Evolutionary conservation across 371 early-diverging fungal genomes (phyloP).

Genomic region (Chytridium lagenaria): DNA sequence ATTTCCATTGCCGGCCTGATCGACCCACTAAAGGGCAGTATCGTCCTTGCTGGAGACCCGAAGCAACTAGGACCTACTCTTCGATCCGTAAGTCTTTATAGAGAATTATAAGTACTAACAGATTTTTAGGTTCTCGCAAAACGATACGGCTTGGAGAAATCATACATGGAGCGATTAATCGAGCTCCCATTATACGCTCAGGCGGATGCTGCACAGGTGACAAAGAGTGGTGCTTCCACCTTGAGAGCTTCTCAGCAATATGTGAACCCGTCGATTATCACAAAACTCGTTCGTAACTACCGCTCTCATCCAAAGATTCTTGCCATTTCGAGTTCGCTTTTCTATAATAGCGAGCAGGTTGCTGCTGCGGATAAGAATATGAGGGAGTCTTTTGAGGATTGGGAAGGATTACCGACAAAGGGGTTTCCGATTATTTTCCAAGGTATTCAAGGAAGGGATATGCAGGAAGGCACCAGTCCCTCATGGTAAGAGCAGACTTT

Average conservation of each 20-base stretch:
- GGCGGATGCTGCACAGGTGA: neutral
- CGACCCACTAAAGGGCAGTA: conserved; percentile 9
- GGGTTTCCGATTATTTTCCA: conserved; percentile 39
- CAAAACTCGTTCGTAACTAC: conserved; percentile 32
- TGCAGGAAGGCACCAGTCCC: conserved; percentile 37
- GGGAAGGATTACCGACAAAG: conserved; percentile 16
- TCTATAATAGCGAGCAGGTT: conserved; percentile 34
- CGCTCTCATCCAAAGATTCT: conserved; percentile 37
- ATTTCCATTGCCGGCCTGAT: conserved; percentile 42
- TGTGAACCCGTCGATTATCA: neutral
- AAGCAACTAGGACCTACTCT: conserved; percentile 40
- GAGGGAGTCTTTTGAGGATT: conserved; percentile 23
- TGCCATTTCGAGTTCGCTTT: conserved; percentile 27
- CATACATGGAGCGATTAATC: conserved; percentile 34
- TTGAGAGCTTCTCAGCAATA: neutral
- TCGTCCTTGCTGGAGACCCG: conserved; percentile 36
- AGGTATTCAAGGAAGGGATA: conserved; percentile 39
- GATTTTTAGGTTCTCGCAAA: conserved; percentile 14
- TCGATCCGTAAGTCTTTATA: conserved; percentile 9
- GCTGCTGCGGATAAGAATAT: conserved; percentile 22
- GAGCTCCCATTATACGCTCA: conserved; percentile 19
- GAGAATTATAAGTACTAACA: neutral
- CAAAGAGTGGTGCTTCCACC: neutral
- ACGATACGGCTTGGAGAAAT: conserved; percentile 27
- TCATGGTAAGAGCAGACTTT: conserved; percentile 45